Evolutionary conservation across 139 green algal species (phyloP), one percentile per base, ranked within the genome.

Genomic region (Closterium sp.): DNA sequence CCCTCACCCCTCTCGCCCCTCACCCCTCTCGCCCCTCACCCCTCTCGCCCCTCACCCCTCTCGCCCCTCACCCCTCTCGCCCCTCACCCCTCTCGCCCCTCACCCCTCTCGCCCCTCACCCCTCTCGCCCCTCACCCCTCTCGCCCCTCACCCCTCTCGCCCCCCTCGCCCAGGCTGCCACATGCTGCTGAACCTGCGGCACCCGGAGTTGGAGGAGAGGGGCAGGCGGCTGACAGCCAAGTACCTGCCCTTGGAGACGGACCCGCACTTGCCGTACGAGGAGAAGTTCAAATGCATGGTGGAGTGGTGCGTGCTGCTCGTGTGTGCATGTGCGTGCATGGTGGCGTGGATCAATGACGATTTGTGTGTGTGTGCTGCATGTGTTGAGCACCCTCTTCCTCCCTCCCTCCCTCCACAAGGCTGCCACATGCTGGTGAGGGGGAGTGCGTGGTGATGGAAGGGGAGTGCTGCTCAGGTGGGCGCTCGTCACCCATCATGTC

Each of bases 221-320:
- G 29, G 91, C 27, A n/a, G 79, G 19, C 19, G 31, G 45, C 91
- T 94, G 86, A 34, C 94, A 28, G 89, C 32, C 17, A 45, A 94
- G 30, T 94, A 94, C 89, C 85, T 94, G 31, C 91, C 91, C 11
- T 5, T 92, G 22, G 91, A 94, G 89, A 93, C 94, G 45, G 88
- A 92, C 29, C 88, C 89, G 7, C 45, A 30, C n/a, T 85, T 94
- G 30, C 86, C 89, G 24, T 93, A 31, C 34, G 91, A 93, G 21
- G 34, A 94, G 86, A 94, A 94, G 89, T 88, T 94, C 32, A 29
- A 34, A 31, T 62, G 32, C 10, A 94, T 94, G 91, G 91, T 94
- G 70, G 91, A 94, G 88, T 94, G 91, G 91, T 93, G 62, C 62
- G 62, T 79, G 62, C 62, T 79, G 38, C 38, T n/a, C n/a, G n/a